Evolutionary conservation across 106 monocot species (phyloP).

Genomic region (Phalaenopsis equestris): DNA sequence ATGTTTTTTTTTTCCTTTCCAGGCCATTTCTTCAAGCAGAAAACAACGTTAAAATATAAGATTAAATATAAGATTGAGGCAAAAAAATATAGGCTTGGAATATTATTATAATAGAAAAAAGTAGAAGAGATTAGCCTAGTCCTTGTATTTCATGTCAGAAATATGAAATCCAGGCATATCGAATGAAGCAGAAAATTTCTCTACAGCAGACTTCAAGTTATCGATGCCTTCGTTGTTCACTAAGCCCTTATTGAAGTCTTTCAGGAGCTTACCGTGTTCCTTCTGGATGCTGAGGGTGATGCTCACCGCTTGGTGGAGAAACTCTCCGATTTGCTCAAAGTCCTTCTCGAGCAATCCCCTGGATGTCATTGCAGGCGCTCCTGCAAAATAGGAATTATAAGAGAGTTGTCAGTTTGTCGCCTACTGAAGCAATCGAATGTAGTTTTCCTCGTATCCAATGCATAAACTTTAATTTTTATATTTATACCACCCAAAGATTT

Average conservation of each 20-base stretch:
- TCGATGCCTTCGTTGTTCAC: constrained; percentile 24
- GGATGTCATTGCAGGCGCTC: constrained; percentile 63
- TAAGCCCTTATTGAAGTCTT: constrained; percentile 71
- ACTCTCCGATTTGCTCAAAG: constrained; percentile 60
- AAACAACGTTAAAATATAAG: too few relatives aligned
- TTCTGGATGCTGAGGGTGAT: constrained; percentile 59
- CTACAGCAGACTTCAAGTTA: constrained; percentile 19
- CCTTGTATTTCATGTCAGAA: constrained; percentile 24
- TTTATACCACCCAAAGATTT: too few relatives aligned
- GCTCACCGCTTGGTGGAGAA: constrained; percentile 61
- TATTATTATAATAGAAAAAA: too few relatives aligned
- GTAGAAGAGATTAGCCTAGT: constrained; percentile 10
- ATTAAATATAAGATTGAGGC: not conserved
- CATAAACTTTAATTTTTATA: too few relatives aligned
- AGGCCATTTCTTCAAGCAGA: too few relatives aligned
- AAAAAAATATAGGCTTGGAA: not conserved
- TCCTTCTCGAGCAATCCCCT: constrained; percentile 66
- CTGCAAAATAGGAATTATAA: constrained; percentile 9
- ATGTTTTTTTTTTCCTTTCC: too few relatives aligned
- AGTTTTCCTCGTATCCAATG: too few relatives aligned
- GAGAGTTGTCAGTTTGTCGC: too few relatives aligned
- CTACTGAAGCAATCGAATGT: too few relatives aligned
- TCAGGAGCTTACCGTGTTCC: constrained; percentile 55
- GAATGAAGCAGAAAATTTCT: constrained; percentile 22
- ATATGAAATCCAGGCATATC: constrained; percentile 31